Evolutionary conservation across 148 eudicot species (phyloP), one percentile per base, ranked within the genome.

Genomic region (Beta vulgaris): DNA sequence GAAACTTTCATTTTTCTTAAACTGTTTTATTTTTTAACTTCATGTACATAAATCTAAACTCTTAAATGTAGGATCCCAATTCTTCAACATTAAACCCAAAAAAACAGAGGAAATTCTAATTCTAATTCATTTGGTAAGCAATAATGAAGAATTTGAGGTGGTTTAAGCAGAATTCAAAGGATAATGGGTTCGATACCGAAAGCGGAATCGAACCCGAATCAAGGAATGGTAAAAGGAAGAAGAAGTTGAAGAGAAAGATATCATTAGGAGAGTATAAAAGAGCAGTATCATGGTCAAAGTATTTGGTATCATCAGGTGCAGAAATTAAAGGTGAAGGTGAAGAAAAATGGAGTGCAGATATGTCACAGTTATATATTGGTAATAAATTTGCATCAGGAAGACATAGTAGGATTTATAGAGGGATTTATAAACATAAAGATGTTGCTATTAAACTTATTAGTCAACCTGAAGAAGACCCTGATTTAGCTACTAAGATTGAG

Each of bases 361-460:
- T 95, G 99, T 95, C 99, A 19, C 86, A 90, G 80, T 76, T 95
- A 28, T 88, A 82, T 25, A 90, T 95, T 10, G 97, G 99, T 3
- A 84, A 78, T 34, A 95, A 95, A 48, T 95, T 95, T 69, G 99
- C 97, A 1, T 76, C 92, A 0, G 99, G 99, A 14, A 79, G 92
- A 73, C 99, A 92, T 79, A 95, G 99, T 69, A 87, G 99, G 78
- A 91, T 95, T 46, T 95, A 95, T 46, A 89, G 91, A 77, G 99
- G 99, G 59, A 80, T 92, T 54, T 95, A 95, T 74, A 88, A 92
- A 75, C 90, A 84, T 40, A 83, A 74, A 29, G 92, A 95, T 25
- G 99, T 92, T 46, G 99, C 99, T 8, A 95, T 95, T 81, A 95
- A 95, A 90, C 92, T 95, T 37, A 80, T 92, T 60, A 95, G 99